Conservation (phyloP, 2,329 filamentous ascomycete genomes). For the Aureobasidium sp. region DNA sequence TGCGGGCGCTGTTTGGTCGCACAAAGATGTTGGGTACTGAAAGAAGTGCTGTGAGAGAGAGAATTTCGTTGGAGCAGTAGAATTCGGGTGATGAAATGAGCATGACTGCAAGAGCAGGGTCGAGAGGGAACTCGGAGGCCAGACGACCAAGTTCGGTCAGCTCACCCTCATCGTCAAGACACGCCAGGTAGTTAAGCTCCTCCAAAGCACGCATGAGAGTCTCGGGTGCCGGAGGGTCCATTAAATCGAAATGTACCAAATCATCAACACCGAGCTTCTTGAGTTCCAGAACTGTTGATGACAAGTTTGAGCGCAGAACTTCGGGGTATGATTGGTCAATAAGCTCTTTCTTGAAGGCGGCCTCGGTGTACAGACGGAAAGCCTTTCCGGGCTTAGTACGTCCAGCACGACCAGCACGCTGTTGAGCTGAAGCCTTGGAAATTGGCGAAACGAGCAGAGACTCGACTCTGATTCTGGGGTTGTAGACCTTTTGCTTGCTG, state of each 20-base stretch:
- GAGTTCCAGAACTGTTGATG: constrained; percentile 89
- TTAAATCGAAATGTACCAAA: constrained; percentile 94
- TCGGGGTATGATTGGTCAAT: constrained; percentile 97
- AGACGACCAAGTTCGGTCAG: constrained; percentile 78
- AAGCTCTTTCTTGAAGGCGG: constrained; percentile 93
- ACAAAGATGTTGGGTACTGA: constrained; percentile 94
- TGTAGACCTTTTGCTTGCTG: constrained; percentile 99
- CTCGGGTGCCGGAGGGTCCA: constrained; percentile 96
- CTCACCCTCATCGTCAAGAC: constrained; percentile 92
- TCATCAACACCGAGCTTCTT: constrained; percentile 97
- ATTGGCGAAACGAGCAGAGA: constrained; percentile 96
- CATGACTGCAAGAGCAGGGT: constrained; percentile 93
- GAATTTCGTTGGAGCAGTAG: constrained; percentile 96
- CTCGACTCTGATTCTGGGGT: constrained; percentile 91
- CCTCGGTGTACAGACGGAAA: constrained; percentile 92
- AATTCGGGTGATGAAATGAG: constrained; percentile 96
- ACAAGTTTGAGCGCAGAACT: constrained; percentile 87
- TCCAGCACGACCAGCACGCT: constrained; percentile 96
- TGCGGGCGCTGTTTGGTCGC: constrained; percentile 74
- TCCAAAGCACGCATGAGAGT: constrained; percentile 97
- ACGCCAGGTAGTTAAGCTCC: constrained; percentile 94
- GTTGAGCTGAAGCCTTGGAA: constrained; percentile 93
- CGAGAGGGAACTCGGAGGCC: constrained; percentile 91
- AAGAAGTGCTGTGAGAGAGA: constrained; percentile 87
- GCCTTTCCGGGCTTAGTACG: constrained; percentile 98